phyloP scores from a whole-genome alignment of 2,329 filamentous ascomycete species.

The Paracorniculantispora psalliotae region DNA sequence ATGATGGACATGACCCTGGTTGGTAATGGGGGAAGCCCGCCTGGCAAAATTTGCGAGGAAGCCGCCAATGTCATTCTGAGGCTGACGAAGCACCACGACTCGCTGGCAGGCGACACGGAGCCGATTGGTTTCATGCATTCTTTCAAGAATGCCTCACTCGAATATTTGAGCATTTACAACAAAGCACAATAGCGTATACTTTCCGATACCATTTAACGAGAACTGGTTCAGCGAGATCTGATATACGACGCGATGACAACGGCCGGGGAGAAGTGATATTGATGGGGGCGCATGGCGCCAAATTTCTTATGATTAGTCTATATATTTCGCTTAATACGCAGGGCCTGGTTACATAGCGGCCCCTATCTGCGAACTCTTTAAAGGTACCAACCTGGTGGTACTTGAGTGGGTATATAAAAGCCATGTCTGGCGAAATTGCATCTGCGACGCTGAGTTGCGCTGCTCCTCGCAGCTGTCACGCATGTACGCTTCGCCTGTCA shows the following conservation, averaged over 20 bases:
- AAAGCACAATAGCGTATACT: not conserved
- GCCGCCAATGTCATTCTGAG: slow-evolving; percentile 1
- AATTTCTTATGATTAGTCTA: not conserved
- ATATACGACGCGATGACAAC: not conserved
- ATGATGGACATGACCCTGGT: not conserved
- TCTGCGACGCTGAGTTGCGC: not conserved
- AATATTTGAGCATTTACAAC: not conserved
- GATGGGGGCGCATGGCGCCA: not conserved
- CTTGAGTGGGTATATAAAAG: not conserved
- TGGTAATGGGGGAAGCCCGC: not conserved
- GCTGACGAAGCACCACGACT: not conserved
- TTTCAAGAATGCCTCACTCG: not conserved
- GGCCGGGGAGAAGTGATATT: not conserved
- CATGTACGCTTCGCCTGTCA: not conserved
- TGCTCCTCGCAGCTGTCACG: no score
- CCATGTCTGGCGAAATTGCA: not conserved
- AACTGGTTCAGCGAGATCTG: not conserved
- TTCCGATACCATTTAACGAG: not conserved
- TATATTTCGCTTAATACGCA: not conserved
- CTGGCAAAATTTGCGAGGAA: slow-evolving; percentile 1
- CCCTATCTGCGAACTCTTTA: not conserved
- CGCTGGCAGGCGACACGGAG: not conserved
- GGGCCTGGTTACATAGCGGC: no score
- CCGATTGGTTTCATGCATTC: not conserved
- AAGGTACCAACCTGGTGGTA: not conserved